Conservation (phyloP, 164 flowering plant genomes). For the Aristolochia californica region DNA sequence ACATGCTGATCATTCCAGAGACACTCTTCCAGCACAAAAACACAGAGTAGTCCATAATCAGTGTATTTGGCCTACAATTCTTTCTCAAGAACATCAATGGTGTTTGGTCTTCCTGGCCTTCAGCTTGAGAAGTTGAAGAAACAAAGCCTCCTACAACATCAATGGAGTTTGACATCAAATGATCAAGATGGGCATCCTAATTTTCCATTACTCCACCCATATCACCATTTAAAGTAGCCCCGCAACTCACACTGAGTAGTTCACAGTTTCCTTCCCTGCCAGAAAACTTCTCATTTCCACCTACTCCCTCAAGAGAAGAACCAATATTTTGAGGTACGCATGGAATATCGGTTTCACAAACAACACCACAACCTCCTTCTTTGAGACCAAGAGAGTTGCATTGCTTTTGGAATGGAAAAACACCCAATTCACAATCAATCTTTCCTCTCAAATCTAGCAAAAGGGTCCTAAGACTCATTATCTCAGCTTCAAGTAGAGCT, state of each 20-base stretch:
- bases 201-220: constrained; percentile 8
- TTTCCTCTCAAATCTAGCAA: constrained; percentile 40
- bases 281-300: constrained; percentile 11
- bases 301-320: constrained; percentile 12
- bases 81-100: too few relatives aligned
- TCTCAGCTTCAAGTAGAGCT: constrained; percentile 49
- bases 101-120: constrained; percentile 4
- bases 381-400: constrained; percentile 14
- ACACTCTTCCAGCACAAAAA: too few relatives aligned
- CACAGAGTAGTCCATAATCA: too few relatives aligned
- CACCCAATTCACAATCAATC: constrained; percentile 48
- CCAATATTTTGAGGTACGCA: constrained; percentile 23
- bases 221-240: constrained; percentile 9
- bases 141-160: constrained; percentile 15
- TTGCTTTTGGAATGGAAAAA: constrained; percentile 34
- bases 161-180: constrained; percentile 5
- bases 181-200: constrained; percentile 12
- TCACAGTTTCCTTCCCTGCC: constrained; percentile 22
- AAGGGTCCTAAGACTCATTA: constrained; percentile 31
- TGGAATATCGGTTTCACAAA: constrained; percentile 17
- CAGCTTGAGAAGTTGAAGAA: constrained; percentile 19
- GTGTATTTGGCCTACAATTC: too few relatives aligned
- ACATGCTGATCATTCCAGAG: too few relatives aligned
- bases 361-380: constrained; percentile 28
- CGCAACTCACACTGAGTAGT: constrained; percentile 20